Evolutionary conservation across 176 grass and related monocot species (phyloP).

Genomic region (Avena atlantica): DNA sequence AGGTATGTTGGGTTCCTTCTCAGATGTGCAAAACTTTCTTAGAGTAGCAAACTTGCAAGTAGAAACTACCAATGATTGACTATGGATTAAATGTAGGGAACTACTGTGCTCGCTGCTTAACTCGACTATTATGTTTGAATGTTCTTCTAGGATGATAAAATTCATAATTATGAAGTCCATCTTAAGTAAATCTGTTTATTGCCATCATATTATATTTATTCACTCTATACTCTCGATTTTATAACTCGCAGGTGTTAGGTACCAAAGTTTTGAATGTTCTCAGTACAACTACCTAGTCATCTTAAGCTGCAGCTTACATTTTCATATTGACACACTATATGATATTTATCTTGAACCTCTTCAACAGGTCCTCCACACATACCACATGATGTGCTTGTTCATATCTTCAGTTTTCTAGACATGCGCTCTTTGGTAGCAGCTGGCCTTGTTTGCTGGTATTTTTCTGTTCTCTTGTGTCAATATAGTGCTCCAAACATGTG

Average conservation of each 20-base stretch:
- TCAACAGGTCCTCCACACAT: constrained; percentile 59
- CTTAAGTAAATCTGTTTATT: constrained; percentile 18
- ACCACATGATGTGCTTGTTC: constrained; percentile 75
- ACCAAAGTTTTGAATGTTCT: background rate
- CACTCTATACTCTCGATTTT: constrained; percentile 15
- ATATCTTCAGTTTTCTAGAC: constrained; percentile 87
- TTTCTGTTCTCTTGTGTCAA: constrained; percentile 11
- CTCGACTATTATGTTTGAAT: constrained; percentile 12
- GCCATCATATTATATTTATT: background rate
- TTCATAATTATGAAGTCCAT: background rate
- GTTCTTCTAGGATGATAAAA: constrained; percentile 18
- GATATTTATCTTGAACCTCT: constrained; percentile 37
- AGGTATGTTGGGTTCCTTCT: constrained; percentile 45
- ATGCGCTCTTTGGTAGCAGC: constrained; percentile 72
- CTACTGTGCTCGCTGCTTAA: background rate
- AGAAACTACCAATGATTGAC: constrained; percentile 1
- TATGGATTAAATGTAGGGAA: constrained; percentile 13
- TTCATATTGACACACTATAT: constrained; percentile 21
- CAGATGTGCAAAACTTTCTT: background rate
- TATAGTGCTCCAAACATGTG: constrained; percentile 26
- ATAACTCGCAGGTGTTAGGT: background rate
- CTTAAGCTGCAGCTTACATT: constrained; percentile 5
- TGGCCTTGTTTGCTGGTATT: constrained; percentile 81
- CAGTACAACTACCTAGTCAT: constrained; percentile 25
- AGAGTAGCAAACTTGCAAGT: background rate